These are phyloP conservation scores for Ogataea trehaloabstinens DNA, from an alignment of 805 yeast genomes.

Conservation along the genomic window DNA sequence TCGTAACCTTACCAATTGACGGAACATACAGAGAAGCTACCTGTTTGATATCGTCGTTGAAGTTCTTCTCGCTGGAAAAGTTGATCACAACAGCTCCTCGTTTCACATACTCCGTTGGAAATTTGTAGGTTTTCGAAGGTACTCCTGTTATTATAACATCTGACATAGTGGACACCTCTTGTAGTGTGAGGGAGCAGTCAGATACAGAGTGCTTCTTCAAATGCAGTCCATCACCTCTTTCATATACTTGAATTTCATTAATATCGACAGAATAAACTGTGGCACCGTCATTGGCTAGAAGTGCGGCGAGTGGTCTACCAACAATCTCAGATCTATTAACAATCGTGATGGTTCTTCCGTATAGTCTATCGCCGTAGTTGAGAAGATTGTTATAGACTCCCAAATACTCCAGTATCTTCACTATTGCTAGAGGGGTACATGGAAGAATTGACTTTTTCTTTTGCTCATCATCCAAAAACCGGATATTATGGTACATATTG, in stretches of 20 bases:
- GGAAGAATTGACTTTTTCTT: slow-evolving; percentile 84
- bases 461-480: slow-evolving; percentile 70
- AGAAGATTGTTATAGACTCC: slow-evolving; percentile 81
- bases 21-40: slow-evolving; percentile 93
- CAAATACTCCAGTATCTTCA: slow-evolving; percentile 86
- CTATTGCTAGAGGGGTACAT: slow-evolving; percentile 94
- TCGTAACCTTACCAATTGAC: slow-evolving; percentile 93
- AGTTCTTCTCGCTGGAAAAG: slow-evolving; percentile 87
- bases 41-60: slow-evolving; percentile 74
- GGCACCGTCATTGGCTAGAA: slow-evolving; percentile 96
- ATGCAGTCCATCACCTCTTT: slow-evolving; percentile 88
- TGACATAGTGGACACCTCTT: slow-evolving; percentile 66
- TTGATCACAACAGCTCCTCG: slow-evolving; percentile 91
- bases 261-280: slow-evolving; percentile 90
- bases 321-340: slow-evolving; percentile 96
- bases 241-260: slow-evolving; percentile 83
- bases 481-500: slow-evolving; percentile 89
- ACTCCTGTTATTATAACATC: slow-evolving; percentile 97
- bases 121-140: slow-evolving; percentile 78
- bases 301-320: slow-evolving; percentile 94
- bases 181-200: slow-evolving; percentile 51
- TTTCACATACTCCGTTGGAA: slow-evolving; percentile 75
- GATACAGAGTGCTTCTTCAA: slow-evolving; percentile 80
- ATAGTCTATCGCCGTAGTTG: slow-evolving; percentile 86
- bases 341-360: slow-evolving; percentile 87